phyloP scores from a whole-genome alignment of 1,139 yeast genomes.

The Debaryomyces subglobosus region DNA sequence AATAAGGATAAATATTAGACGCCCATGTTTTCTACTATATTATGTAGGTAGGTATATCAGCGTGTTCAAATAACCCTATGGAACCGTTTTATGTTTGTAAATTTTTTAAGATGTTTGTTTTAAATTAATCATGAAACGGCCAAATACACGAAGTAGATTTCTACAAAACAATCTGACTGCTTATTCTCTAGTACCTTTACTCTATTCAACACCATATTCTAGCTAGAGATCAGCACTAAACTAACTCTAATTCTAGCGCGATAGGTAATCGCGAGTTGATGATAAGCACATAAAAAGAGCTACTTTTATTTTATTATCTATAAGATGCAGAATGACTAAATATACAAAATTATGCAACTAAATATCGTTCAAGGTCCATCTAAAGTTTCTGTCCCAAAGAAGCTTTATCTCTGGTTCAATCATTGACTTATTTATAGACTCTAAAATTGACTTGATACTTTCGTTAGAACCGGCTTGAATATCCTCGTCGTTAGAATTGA shows the following conservation, averaged over 20 bases:
- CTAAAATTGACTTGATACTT: slow-evolving; percentile 24
- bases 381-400: slow-evolving; percentile 12
- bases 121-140: background rate
- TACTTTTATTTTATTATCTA: background rate
- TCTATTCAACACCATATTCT: background rate
- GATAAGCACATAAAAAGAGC: background rate
- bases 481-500: slow-evolving; percentile 19
- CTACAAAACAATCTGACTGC: background rate
- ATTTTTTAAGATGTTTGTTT: background rate
- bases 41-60: background rate
- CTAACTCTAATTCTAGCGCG: background rate
- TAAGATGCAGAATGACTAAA: background rate
- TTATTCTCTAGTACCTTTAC: background rate
- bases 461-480: slow-evolving; percentile 18
- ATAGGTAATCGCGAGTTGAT: background rate
- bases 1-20: background rate
- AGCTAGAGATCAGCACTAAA: background rate
- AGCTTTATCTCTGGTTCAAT: slow-evolving; percentile 24
- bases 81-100: background rate
- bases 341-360: background rate
- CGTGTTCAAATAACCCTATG: background rate
- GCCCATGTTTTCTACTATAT: background rate
- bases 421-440: slow-evolving; percentile 26
- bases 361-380: slow-evolving; percentile 9
- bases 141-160: background rate